These are phyloP conservation scores for Punica granatum DNA, from an alignment of 345 rosid genomes.

Conservation along the genomic window DNA sequence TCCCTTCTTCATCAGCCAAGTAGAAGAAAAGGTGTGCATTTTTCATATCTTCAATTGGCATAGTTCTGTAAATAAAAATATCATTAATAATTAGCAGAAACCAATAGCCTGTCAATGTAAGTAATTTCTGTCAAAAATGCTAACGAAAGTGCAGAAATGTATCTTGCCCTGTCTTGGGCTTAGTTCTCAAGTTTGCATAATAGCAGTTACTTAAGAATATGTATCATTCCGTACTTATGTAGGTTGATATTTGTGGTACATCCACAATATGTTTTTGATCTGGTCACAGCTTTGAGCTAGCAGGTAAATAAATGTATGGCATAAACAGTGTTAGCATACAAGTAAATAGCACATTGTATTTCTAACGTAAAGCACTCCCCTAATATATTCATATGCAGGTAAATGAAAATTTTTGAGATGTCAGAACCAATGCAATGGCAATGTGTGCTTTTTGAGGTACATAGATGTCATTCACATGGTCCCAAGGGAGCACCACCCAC, in stretches of 20 bases:
- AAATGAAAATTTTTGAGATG: not conserved
- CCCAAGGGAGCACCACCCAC: not conserved
- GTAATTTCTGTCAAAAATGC: not conserved
- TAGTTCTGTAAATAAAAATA: slow-evolving; percentile 22
- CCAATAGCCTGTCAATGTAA: not conserved
- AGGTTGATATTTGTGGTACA: too few relatives aligned
- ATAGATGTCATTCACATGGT: not conserved
- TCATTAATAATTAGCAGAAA: not conserved
- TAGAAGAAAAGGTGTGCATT: slow-evolving; percentile 70
- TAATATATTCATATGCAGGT: not conserved
- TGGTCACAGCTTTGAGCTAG: not conserved
- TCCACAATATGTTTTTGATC: too few relatives aligned
- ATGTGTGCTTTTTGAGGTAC: not conserved
- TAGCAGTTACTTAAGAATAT: not conserved
- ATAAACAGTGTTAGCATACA: not conserved
- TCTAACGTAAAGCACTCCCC: not conserved
- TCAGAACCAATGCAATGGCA: not conserved
- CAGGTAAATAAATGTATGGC: not conserved
- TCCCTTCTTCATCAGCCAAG: slow-evolving; percentile 74
- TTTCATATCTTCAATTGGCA: slow-evolving; percentile 40
- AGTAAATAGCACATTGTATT: not conserved
- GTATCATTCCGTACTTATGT: too few relatives aligned
- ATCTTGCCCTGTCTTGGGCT: not conserved
- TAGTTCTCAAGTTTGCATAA: not conserved
- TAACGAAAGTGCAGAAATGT: not conserved